Conservation (phyloP, 495 filamentous ascomycete genomes). For the Xylaria flabelliformis region DNA sequence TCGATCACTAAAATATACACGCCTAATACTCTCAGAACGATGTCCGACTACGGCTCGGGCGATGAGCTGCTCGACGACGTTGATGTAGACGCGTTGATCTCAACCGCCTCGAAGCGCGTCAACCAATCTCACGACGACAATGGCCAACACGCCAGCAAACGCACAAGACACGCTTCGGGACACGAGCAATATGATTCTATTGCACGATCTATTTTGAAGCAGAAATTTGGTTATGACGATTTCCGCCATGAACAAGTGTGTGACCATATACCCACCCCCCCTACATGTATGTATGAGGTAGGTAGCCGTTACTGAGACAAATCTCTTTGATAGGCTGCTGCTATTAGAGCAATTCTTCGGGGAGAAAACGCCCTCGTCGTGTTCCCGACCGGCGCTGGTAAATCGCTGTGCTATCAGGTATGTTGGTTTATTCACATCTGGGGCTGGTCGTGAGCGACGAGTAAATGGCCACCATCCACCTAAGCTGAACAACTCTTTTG, state of each 20-base stretch:
- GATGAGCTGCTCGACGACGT: constrained; percentile 39
- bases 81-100: constrained; percentile 29
- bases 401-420: constrained; percentile 61
- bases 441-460: neutral
- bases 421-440: neutral
- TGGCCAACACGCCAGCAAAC: constrained; percentile 9
- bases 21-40: neutral
- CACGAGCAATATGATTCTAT: constrained; percentile 23
- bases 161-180: constrained; percentile 19
- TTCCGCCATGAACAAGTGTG: constrained; percentile 62
- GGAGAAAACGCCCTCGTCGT: constrained; percentile 60
- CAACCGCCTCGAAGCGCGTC: constrained; percentile 23
- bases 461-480: neutral
- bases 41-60: constrained; percentile 33
- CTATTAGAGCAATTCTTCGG: constrained; percentile 54
- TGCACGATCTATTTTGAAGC: constrained; percentile 42
- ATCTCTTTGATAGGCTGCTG: constrained; percentile 35
- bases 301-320: neutral
- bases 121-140: constrained; percentile 18
- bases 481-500: neutral
- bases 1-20: neutral
- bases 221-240: constrained; percentile 52
- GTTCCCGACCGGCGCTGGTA: constrained; percentile 67
- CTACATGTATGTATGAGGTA: no score
- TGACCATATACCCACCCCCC: neutral